Evolutionary conservation across 495 filamentous ascomycete genomes (phyloP).

Genomic region (Neurospora sp.): DNA sequence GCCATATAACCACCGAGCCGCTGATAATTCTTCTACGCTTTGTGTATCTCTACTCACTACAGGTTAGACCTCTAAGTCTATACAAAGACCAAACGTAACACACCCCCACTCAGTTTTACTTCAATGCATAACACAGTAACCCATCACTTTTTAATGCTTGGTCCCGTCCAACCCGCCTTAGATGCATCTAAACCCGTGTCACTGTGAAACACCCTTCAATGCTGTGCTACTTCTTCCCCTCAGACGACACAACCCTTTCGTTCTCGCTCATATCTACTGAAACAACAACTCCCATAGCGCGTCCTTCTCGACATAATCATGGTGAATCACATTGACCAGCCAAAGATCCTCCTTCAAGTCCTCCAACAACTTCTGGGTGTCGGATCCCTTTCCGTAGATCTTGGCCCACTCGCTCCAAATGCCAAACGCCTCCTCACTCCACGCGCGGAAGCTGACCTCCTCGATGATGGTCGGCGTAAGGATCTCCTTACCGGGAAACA

Average conservation of each 20-base stretch:
- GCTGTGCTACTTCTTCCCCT: not conserved
- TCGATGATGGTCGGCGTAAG: slow-evolving; percentile 97
- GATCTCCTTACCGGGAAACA: slow-evolving; percentile 94
- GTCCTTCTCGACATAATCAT: slow-evolving; percentile 60
- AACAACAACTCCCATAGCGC: slow-evolving; percentile 54
- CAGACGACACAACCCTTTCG: not conserved
- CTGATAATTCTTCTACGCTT: not conserved
- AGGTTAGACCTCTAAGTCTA: not conserved
- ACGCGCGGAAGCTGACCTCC: slow-evolving; percentile 86
- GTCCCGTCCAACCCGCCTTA: not conserved
- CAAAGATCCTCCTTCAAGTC: slow-evolving; percentile 57
- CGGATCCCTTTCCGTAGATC: slow-evolving; percentile 60
- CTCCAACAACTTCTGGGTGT: slow-evolving; percentile 58
- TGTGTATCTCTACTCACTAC: not conserved
- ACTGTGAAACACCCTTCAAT: not conserved
- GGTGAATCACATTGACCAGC: slow-evolving; percentile 87
- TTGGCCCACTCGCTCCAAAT: slow-evolving; percentile 93
- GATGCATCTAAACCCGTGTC: not conserved
- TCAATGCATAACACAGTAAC: not conserved
- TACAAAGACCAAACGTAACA: not conserved
- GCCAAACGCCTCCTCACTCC: slow-evolving; percentile 91
- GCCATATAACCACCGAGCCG: not conserved
- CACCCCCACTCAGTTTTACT: not conserved
- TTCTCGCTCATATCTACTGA: slow-evolving; percentile 4
- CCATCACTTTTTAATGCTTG: not conserved